Base-by-base conservation (phyloP, 2,329 filamentous ascomycete genomes). In the Sclerotinia nivalis region DNA sequence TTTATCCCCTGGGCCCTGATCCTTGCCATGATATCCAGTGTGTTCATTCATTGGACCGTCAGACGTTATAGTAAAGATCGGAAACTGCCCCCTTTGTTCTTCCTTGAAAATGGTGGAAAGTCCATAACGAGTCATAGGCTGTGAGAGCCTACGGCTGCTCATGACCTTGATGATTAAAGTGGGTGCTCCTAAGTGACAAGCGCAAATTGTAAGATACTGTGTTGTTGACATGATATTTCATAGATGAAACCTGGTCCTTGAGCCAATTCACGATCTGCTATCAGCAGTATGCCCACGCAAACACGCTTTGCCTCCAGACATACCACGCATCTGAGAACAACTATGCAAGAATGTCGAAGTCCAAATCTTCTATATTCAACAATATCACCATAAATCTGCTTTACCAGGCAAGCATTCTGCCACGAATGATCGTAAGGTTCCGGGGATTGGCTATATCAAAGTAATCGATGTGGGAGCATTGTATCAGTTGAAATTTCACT, bases 1-100 rank as follows among this genome's bases (percentile, higher is more conserved):
- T 76, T 78, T 31, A 71, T 81, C 28, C 80, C 80, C 1, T 80
- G 77, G 78, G 78, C 79, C 3, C 72, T 79, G 31, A 81, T 76
- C 64, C 56, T 73, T 8, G 79, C 79, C n/a, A 81, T 82, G 80
- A 43, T 77, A 8, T 65, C 70, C 37, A 80, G 80, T 72, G 72
- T 76, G 7, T 69, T 64, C 22, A 70, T 76, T 7, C 79, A 80
- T 73, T 72, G 76, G 74, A 45, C 69, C 8, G 22, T 37, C 18
- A 64, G 52, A 20, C 54, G 28, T 34, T 18, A 59, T 40, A 31
- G 25, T 28, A 60, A 22, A 59, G 15, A 20, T 37, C 52, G 15
- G 15, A 28, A 50, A 37, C 2, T 28, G n/a, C n/a, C 9, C 25
- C 20, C 52, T 15, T 18, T 50, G 22, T 47, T 47, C 43, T 47